Base-by-base conservation (phyloP, 768 basidiomycete genomes). In the Russula sp. region DNA sequence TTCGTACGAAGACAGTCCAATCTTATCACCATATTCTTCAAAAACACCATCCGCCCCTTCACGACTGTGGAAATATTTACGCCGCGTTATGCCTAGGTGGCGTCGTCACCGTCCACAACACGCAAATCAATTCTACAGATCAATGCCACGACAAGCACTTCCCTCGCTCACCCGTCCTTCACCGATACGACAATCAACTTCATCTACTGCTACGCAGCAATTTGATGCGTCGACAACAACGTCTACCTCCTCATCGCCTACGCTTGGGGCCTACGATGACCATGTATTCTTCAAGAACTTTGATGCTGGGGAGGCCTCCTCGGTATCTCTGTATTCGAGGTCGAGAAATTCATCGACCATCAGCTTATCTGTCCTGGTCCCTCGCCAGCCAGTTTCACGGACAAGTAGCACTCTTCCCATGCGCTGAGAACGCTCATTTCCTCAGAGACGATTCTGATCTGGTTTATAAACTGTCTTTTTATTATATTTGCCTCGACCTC, bases 281-380 rank as follows among this genome's bases (percentile, higher is more conserved):
- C 29, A 50, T 14, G 39, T 45, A 22, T 58, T 65, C 20, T 47
- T 48, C 35, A 65, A 61, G 45, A 60, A 47, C 20, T 11, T 38
- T 25, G 63, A 61, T 41, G 64, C 54, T 8, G 51, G 53, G 46
- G 60, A 66, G 43, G 64, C 65, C 2, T 57, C 60, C 22, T 61
- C 65, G 49, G 8, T 57, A 60, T 75, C 75, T 25, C 70, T 81
- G 52, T 75, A 81, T 56, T 78, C 81, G 32, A 81, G 87, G 16
- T 89, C 87, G 66, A 76, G 84, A 66, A 89, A 87, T 65, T 77
- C 78, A 8, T 88, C 87, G 5, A 81, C 84, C 71, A 79, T 84
- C 70, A 88, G 80, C 69, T 69, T 88, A 43, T 76, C 82, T 41
- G 76, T 74, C n/a, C 69, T 83, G 61, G 73, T 77, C 36, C 77